phyloP scores from a whole-genome alignment of 1,284 basidiomycete species.

The Ustilago curta region DNA sequence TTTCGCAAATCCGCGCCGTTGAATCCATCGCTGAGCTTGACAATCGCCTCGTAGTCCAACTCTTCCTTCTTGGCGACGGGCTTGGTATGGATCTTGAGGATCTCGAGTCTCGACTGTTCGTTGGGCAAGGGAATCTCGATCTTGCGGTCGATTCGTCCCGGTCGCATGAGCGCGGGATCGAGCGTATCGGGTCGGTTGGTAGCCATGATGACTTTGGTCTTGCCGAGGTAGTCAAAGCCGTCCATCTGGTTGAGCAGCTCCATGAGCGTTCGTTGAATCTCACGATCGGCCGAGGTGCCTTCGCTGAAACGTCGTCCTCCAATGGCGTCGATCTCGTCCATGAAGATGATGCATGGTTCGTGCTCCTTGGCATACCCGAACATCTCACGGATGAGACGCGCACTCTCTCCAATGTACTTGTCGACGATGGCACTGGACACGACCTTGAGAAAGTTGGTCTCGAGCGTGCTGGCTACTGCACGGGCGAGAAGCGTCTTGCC shows the following conservation, averaged over 20 bases:
- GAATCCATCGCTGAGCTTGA: slow-evolving; percentile 77
- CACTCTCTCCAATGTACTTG: slow-evolving; percentile 99
- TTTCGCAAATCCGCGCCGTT: slow-evolving; percentile 82
- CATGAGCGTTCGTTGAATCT: slow-evolving; percentile 99
- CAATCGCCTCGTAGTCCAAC: slow-evolving; percentile 71
- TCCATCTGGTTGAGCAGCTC: slow-evolving; percentile 99
- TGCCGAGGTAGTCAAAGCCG: slow-evolving; percentile 95
- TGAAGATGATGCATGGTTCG: slow-evolving; percentile 98
- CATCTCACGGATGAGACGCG: slow-evolving; percentile 94
- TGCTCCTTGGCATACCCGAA: slow-evolving; percentile 97
- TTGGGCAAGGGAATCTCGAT: slow-evolving; percentile 98
- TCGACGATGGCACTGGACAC: slow-evolving; percentile 99
- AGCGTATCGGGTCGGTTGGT: slow-evolving; percentile 76
- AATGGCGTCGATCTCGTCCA: slow-evolving; percentile 86
- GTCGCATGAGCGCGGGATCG: slow-evolving; percentile 94
- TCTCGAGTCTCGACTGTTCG: slow-evolving; percentile 92
- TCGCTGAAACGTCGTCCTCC: slow-evolving; percentile 88
- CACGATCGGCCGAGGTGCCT: slow-evolving; percentile 96
- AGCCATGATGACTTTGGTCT: slow-evolving; percentile 95
- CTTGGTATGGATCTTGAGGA: slow-evolving; percentile 95
- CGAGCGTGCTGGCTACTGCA: slow-evolving; percentile 93
- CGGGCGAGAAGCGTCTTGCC: slow-evolving; percentile 95
- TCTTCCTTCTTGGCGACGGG: slow-evolving; percentile 88
- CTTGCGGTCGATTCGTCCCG: slow-evolving; percentile 95
- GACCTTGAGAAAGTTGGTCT: slow-evolving; percentile 98